Evolutionary conservation across 2,329 filamentous ascomycete genomes (phyloP), one percentile per base, ranked within the genome.

Genomic region (Fusarium liriodendri): DNA sequence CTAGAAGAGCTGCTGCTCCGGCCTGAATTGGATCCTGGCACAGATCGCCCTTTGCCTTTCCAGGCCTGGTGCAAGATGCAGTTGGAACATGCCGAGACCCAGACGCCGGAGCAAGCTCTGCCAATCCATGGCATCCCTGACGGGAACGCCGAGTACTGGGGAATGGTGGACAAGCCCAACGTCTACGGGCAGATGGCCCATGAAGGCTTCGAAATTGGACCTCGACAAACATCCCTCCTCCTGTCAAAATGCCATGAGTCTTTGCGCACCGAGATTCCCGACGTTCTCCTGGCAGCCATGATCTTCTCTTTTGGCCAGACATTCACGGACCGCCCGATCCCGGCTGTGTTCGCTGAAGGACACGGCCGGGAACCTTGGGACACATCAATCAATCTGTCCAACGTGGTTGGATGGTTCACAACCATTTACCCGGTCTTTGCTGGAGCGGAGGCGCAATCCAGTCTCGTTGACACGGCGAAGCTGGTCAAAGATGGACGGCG

Each of bases 351-450:
- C 42, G 77, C 70, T 2, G 83, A 84, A 64, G 81, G 80, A 0
- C 83, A 84, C 33, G 83, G 83, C 2, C 73, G 83, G 6, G 82
- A 85, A 40, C 52, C 77, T 0, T 82, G 78, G 77, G 74, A 78
- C 45, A 7, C 59, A 9, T 65, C 69, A 1, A 69, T 82, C 3
- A 79, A 84, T 64, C 18, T 81, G 4, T 80, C 81, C 0, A 64
- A 79, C 8, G 82, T 81, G 0, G 79, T 84, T 0, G 83, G 83
- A 8, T 85, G 83, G 83, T 84, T 84, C 68, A 84, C 83, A 0
- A 81, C 80, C 0, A 75, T 84, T 11, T 79, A 74, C 13, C 83
- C 83, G 0, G 72, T 82, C 9, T 72, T 76, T 35, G 67, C 74
- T 2, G 69, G 69, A 8, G 57, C 66, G 0, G 3, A 64, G 14